Base-by-base conservation (phyloP, 164 flowering plant species). In the Brasenia schreberi region DNA sequence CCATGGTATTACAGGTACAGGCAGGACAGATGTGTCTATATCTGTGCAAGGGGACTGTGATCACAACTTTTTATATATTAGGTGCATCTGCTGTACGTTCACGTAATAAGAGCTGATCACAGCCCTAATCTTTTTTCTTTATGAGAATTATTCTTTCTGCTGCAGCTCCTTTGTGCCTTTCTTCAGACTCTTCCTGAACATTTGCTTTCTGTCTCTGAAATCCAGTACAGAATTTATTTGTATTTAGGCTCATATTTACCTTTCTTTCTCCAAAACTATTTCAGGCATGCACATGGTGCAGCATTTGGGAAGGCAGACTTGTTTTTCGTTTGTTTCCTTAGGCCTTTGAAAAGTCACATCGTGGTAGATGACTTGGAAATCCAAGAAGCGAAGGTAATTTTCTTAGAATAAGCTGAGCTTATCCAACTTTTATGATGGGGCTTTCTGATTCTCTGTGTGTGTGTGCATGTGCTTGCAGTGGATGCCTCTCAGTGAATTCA, bases 281-380 rank as follows among this genome's bases (percentile, higher is more conserved):
- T 60, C 89, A 92, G 98, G 83, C 98, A 92, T 76, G 90, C 85
- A 10, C 96, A 85, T 61, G 71, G 80, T 71, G 79, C 87, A 65
- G 93, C 92, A 52, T 92, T 92, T 53, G 82, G 81, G 42, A 92
- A 92, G 72, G 88, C 98, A 23, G 98, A 92, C 74, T 75, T 92
- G 79, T 83, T 92, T 75, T 90, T 90, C 76, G 71, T 88, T 67
- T 90, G 98, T 81, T 82, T 88, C 87, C 78, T 92, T 44, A 82
- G 70, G 65, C 87, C 98, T 18, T 67, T 82, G 5, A 85, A 94
- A 49, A 70, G 83, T 64, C 74, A 79, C 68, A 90, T 90, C 73
- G 66, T 33, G 62, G 76, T 85, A 5, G 97, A 88, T 73, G 87
- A 84, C 70, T 71, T 70, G 33, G 96, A 92, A 80, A 79, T 92